Base-by-base conservation (phyloP, 2,329 filamentous ascomycete genomes). In the Phialophora tarda region DNA sequence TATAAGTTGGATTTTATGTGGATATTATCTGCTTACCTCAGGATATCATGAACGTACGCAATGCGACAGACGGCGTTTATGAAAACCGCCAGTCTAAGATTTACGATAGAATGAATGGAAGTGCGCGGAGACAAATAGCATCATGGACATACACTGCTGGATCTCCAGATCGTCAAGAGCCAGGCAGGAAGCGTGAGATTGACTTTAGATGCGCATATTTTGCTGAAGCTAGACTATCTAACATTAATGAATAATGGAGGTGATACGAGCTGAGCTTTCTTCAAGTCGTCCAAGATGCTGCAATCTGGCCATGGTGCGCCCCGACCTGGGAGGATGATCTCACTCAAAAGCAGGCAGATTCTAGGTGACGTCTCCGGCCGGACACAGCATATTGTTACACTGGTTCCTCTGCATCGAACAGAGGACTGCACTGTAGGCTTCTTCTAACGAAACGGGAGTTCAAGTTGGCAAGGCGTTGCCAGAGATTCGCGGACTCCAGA, bases 11-110 rank as follows among this genome's bases (percentile, higher is more conserved):
- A 41, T 44, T 41, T 56, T 14, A 28, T 41, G 14, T 26, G 53
- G 21, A 47, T 47, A 12, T 38, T 32, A 14, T 50, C 30, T 44
- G 51, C n/a, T 30, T 50, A 38, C 56, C 44, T 47, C 50, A 58
- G 66, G 54, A 57, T 63, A 21, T 62, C 23, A 56, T 44, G 21
- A 47, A 28, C 8, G 14, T 44, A 58, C 23, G 21, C 17, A 2
- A 55, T 34, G 28, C 53, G 28, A 34, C 54, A 53, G 48, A 53
- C 59, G 48, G 59, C 59, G 59, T 61, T 50, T 21, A 61, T 28
- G 59, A 58, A 50, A 53, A 58, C 53, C 61, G 61, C 54, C 14
- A 28, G 11, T 51, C 47, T 30, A 61, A 61, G 59, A 61, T 24
- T 61, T 53, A 61, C 23, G 59, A 61, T 41, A 30, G 48, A 61